phyloP scores from a whole-genome alignment of 768 basidiomycete species.

The Hysterangium stoloniferum region DNA sequence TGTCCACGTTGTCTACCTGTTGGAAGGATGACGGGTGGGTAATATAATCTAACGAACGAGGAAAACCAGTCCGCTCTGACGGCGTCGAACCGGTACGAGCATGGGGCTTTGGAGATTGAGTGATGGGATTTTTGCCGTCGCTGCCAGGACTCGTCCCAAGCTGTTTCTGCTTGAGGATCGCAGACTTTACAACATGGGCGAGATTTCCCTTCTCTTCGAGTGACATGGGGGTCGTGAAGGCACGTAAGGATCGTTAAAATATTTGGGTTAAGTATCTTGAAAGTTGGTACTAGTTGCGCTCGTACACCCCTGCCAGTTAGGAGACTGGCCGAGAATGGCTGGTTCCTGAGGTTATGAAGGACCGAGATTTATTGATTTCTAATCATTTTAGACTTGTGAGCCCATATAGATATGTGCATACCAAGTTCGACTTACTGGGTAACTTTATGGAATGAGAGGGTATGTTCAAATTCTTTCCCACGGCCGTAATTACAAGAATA shows the following conservation, averaged over 20 bases:
- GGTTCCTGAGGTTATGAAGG: too few species aligned
- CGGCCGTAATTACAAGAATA: too few species aligned
- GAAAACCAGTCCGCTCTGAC: slow-evolving; percentile 62
- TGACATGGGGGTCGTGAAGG: not conserved
- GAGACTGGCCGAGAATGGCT: too few species aligned
- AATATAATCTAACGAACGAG: slow-evolving; percentile 61
- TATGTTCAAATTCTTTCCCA: too few species aligned
- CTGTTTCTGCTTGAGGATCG: not conserved
- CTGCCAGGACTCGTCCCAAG: not conserved
- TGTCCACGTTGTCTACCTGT: not conserved
- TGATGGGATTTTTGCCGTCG: not conserved
- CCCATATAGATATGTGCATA: too few species aligned
- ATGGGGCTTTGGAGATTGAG: not conserved
- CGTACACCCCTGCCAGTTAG: too few species aligned
- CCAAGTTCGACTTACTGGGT: too few species aligned
- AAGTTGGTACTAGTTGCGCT: too few species aligned
- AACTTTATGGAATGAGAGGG: too few species aligned
- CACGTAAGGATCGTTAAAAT: not conserved
- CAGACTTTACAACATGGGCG: not conserved
- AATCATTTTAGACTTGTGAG: too few species aligned
- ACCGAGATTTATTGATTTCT: too few species aligned
- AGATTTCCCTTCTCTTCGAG: not conserved
- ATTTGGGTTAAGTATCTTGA: too few species aligned
- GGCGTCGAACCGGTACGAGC: slow-evolving; percentile 29
- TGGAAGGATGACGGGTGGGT: slow-evolving; percentile 40